Evolutionary conservation across 441 rosid genomes (phyloP), one percentile per base, ranked within the genome.

Genomic region (Metrosideros polymorpha): DNA sequence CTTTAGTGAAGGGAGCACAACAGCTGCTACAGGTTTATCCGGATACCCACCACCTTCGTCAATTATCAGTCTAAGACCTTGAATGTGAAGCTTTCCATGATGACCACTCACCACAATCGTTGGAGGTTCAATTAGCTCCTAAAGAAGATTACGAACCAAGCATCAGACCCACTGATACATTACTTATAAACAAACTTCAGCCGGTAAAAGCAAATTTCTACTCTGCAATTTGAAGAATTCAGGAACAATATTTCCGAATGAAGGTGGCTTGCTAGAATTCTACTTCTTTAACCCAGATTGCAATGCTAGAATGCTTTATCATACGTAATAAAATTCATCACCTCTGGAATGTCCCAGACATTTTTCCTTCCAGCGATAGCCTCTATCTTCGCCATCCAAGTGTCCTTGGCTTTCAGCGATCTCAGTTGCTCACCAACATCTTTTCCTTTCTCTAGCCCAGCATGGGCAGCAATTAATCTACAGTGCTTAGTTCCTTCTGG

Each of bases 271-370:
- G n/a, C 14, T 71, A 39, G 43, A 71, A 22, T 39, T 71, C 79
- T 35, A 71, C 25, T 5, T 71, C 15, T 71, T 39, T 35, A 71
- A 22, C 9, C 79, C 0, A 12, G 15, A 39, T 35, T 71, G 47
- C 27, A 22, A 24, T 9, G 47, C 79, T 71, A 71, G 47, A 71
- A 71, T 39, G 47, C 79, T 39, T 71, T 19, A 39, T 71, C 79
- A 39, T 39, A 10, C 19, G 47, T 71, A 35, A 10, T 10, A 71
- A 71, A 71, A 83, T 63, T 52, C 57, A 84, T 90, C 86, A 97
- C 98, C 95, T 93, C 83, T 49, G 98, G 99, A 56, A 94, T 94
- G 88, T 96, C 93, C 98, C 98, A 94, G 27, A 94, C 96, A 85
- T 85, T 92, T 87, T 92, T 90, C 88, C 98, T 90, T 83, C 98